Evolutionary conservation across 2,329 filamentous ascomycete genomes (phyloP).

Genomic region (Colletotrichum nymphaeae): DNA sequence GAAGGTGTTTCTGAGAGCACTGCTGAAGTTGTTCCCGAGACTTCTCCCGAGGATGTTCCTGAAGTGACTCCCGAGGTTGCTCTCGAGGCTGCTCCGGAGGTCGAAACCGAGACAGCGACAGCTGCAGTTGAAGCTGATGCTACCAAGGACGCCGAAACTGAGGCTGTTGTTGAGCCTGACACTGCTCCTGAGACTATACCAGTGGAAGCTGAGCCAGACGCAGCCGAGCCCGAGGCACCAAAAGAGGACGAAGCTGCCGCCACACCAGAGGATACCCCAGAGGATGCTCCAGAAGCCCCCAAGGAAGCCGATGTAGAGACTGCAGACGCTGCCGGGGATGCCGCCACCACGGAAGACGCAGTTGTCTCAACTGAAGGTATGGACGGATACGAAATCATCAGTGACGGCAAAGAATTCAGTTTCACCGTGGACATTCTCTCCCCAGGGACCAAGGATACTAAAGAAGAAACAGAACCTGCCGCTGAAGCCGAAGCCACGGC

Average conservation of each 20-base stretch:
- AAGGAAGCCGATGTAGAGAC: not conserved
- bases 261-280: not conserved
- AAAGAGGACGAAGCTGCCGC: not conserved
- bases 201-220: not conserved
- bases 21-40: not conserved
- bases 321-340: not conserved
- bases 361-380: conserved; percentile 29
- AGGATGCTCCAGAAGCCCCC: not conserved
- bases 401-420: conserved; percentile 31
- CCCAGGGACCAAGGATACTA: conserved; percentile 14
- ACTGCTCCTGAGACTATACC: not conserved
- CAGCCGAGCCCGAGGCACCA: not conserved
- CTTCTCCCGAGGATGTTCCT: not conserved
- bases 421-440: conserved; percentile 8
- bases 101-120: not conserved
- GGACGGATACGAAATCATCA: conserved; percentile 28
- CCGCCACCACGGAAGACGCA: not conserved
- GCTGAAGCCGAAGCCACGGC: conserved; percentile 6
- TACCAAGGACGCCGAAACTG: not conserved
- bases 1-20: not conserved
- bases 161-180: conserved; percentile 7
- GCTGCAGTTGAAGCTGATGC: not conserved
- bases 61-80: not conserved
- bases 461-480: conserved; percentile 19
- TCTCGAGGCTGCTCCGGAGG: too few relatives aligned